phyloP scores from a whole-genome alignment of 2,329 filamentous ascomycete genomes.

The Bipolaris zeicola region DNA sequence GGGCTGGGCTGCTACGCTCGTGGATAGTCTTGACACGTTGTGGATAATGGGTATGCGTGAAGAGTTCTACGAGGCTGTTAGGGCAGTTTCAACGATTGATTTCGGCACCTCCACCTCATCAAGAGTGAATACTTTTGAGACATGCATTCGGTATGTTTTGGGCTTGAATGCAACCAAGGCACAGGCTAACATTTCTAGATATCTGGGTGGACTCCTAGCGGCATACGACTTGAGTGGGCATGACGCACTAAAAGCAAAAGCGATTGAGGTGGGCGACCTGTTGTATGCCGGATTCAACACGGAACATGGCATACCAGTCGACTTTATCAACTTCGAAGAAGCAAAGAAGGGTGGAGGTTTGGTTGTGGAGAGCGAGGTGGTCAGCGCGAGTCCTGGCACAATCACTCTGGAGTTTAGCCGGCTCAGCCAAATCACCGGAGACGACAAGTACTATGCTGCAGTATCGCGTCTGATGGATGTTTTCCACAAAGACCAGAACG shows the following conservation, averaged over 20 bases:
- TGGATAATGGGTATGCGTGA: conserved; percentile 57
- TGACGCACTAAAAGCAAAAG: conserved; percentile 43
- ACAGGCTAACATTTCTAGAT: background rate
- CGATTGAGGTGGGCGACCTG: conserved; percentile 49
- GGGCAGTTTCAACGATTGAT: conserved; percentile 53
- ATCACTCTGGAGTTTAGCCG: conserved; percentile 50
- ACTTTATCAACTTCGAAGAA: conserved; percentile 49
- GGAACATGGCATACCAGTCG: conserved; percentile 51
- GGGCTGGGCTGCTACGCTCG: conserved; percentile 56
- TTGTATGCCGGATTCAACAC: conserved; percentile 57
- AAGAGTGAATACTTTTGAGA: conserved; percentile 58
- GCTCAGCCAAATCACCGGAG: conserved; percentile 45
- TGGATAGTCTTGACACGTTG: conserved; percentile 54
- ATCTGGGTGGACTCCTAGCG: conserved; percentile 45
- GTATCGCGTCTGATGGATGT: conserved; percentile 42
- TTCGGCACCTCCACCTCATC: conserved; percentile 48
- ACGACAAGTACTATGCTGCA: conserved; percentile 46
- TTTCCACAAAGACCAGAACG: conserved; percentile 39
- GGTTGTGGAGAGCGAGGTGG: conserved; percentile 47
- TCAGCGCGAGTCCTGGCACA: conserved; percentile 55
- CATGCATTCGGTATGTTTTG: conserved; percentile 49
- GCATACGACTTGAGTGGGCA: conserved; percentile 48
- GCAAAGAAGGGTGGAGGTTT: conserved; percentile 40
- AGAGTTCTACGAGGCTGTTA: conserved; percentile 55
- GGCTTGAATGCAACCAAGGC: background rate